phyloP scores from a whole-genome alignment of 805 yeast species.

The Groenewaldozyma tartarivorans region DNA sequence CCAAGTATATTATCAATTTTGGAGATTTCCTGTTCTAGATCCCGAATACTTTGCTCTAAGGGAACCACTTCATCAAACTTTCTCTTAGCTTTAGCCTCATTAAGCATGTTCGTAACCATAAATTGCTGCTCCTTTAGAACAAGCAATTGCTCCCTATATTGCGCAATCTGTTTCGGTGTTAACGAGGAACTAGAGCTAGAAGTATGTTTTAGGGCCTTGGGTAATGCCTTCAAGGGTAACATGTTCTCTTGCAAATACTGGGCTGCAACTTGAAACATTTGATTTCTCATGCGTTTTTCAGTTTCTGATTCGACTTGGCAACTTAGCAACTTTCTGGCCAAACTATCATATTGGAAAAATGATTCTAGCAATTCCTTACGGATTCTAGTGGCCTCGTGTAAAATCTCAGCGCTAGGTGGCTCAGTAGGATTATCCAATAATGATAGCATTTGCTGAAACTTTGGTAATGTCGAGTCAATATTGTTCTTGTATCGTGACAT shows the following conservation, averaged over 20 bases:
- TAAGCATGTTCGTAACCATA: constrained; percentile 56
- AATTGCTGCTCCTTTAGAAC: constrained; percentile 79
- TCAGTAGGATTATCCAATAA: constrained; percentile 27
- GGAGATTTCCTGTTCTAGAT: constrained; percentile 38
- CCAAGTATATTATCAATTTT: constrained; percentile 42
- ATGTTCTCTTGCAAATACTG: constrained; percentile 59
- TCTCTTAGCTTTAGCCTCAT: constrained; percentile 52
- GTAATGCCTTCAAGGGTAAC: constrained; percentile 53
- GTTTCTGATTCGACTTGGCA: constrained; percentile 30
- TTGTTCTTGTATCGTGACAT: constrained; percentile 31
- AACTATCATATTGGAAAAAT: constrained; percentile 41
- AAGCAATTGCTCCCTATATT: constrained; percentile 59
- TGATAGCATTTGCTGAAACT: constrained; percentile 32
- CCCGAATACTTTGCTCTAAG: constrained; percentile 47
- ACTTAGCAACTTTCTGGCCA: constrained; percentile 36
- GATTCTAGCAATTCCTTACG: constrained; percentile 39
- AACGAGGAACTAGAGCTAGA: constrained; percentile 2
- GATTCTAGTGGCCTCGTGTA: constrained; percentile 31
- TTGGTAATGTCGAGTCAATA: constrained; percentile 34
- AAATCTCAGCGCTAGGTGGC: constrained; percentile 23
- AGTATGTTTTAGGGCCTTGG: constrained; percentile 30
- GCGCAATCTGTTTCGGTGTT: constrained; percentile 30
- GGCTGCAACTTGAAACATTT: constrained; percentile 49
- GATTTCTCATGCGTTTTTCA: constrained; percentile 39
- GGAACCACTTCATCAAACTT: constrained; percentile 68